Evolutionary conservation across 2,329 filamentous ascomycete species (phyloP), one percentile per base, ranked within the genome.

Genomic region (Amesomyces nigricolor): DNA sequence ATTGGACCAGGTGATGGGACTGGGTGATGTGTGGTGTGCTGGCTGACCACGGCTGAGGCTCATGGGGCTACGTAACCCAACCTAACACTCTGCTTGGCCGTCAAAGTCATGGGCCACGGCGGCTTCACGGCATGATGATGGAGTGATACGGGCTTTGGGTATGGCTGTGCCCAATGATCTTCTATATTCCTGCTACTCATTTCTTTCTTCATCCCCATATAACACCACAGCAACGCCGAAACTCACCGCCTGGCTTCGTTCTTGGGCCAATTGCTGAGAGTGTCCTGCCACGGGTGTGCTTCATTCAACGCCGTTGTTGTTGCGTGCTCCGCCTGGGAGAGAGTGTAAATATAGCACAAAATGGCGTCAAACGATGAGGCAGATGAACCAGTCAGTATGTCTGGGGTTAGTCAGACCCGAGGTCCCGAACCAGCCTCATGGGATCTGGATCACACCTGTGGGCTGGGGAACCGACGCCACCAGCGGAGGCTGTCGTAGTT

Each of bases 231-330:
- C 37, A 35, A 13, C 29, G 22, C 44, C 16, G n/a, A 14, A 13
- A 43, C 37, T 40, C 29, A 22, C 37, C 19, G 37, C 37, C 26
- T 35, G 26, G 32, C 7, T 38, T 53, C 51, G 38, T 47, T 53
- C 37, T 17, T 43, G n/a, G n/a, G 22, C 49, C 54, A 51, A 56
- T 56, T 9, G 39, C 43, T 16, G 26, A 35, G 44, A 22, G 13
- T 30, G 14, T 32, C 43, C 16, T 19, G 19, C 32, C 32, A 9
- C 11, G 32, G 32, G 32, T 9, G 3, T 13, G 13, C 6, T 16
- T 22, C 29, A 9, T 44, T 38, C 8, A 38, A 38, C 30, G 9
- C 29, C 4, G 9, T 17, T 9, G 30, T 30, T 8, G 32, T 17
- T 8, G 30, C 40, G 13, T 44, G 17, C 17, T 26, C 22, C 22